Evolutionary conservation across 1,139 yeast species (phyloP), one percentile per base, ranked within the genome.

Genomic region (Pneumocystis canis): DNA sequence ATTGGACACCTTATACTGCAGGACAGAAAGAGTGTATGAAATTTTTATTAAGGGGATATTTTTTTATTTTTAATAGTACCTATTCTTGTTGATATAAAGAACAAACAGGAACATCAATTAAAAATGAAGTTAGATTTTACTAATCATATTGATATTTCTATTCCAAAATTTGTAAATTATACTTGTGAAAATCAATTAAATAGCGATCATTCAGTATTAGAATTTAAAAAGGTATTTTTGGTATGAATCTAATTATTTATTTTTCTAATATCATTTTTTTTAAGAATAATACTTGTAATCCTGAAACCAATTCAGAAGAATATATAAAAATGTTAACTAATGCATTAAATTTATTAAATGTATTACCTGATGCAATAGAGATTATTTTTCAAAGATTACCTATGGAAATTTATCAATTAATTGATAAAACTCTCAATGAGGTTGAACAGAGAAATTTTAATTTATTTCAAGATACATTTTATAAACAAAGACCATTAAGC

Each of bases 341-440:
- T 58, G 82, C 88, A 0, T 79, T 88, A 1, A 78, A 81, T 39
- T 83, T 80, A 64, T 75, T 89, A 63, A 84, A 84, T 66, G 80
- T 84, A 63, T 76, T 89, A 31, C 82, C 83, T 30, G 82, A 80
- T 59, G 84, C 87, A 1, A 74, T 85, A 32, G 83, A 80, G 54
- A 76, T 82, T 9, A 73, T 89, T 18, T 72, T 77, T 5, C 82
- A 79, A 61, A 75, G 82, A 61, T 72, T 78, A 18, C 75, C 77
- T 3, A 72, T 73, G 5, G 87, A 84, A 67, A 68, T 82, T 14
- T 79, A 78, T 65, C 78, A 75, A 62, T 74, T 88, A 66, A 78
- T 87, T 18, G 81, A 80, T 64, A 79, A 84, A 67, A 79, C 85
- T 1, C 81, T 84, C 7, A 85, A 83, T 63, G 92, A 85, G 67